A percentile compares a stretch with the other conserved stretches of the same genome.
Evolutionary conservation across 2,329 filamentous ascomycete species (phyloP).

Genomic region (Claviceps humidiphila): DNA sequence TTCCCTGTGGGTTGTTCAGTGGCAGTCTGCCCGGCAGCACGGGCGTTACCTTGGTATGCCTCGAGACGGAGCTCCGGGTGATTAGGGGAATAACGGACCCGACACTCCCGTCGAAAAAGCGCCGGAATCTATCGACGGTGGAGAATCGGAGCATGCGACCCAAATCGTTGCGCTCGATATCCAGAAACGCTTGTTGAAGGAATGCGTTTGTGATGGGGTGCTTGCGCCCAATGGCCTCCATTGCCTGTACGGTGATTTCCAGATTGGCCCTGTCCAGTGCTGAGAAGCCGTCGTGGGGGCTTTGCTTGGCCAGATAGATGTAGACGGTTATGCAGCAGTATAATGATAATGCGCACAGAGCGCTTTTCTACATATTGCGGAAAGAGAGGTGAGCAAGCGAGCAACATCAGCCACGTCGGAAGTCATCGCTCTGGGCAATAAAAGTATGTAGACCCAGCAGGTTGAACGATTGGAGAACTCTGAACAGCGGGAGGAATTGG

Average conservation of each 20-base stretch:
- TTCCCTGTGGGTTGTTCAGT: constrained; percentile 15
- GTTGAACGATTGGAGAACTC: no score
- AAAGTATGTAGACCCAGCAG: no score
- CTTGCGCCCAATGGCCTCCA: constrained; percentile 60
- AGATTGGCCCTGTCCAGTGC: constrained; percentile 36
- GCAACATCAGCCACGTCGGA: no score
- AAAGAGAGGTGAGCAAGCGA: not conserved
- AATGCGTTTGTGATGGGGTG: constrained; percentile 73
- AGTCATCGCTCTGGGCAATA: not conserved
- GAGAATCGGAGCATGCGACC: constrained; percentile 23
- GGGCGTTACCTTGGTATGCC: constrained; percentile 25
- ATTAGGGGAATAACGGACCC: constrained; percentile 33
- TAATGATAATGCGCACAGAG: constrained; percentile 53
- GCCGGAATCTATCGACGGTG: constrained; percentile 19
- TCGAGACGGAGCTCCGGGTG: constrained; percentile 30
- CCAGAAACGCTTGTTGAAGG: constrained; percentile 71
- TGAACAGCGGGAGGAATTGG: no score
- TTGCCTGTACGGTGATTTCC: constrained; percentile 64
- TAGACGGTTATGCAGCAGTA: constrained; percentile 80
- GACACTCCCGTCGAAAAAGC: constrained; percentile 14
- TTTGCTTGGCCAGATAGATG: constrained; percentile 60
- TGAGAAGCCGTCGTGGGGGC: constrained; percentile 45
- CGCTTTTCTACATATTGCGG: constrained; percentile 19
- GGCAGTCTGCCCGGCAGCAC: constrained; percentile 33
- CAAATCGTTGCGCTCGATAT: constrained; percentile 48